Conservation (phyloP, 352 stramenopile species). For the Thraustochytrium sp. region DNA sequence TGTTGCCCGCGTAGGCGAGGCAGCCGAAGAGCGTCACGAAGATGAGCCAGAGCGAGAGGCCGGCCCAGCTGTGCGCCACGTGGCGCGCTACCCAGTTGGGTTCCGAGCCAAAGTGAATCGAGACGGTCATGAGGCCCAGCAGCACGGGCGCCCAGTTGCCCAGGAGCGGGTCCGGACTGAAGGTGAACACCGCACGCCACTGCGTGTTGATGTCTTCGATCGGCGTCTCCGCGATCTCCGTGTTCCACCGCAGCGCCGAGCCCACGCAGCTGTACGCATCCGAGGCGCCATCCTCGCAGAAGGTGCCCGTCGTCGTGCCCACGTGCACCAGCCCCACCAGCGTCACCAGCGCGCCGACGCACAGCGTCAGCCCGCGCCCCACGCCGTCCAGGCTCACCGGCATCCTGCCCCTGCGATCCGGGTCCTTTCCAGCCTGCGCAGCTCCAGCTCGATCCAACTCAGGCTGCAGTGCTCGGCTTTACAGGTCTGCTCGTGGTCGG, state of each 20-base stretch:
- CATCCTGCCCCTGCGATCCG: no score
- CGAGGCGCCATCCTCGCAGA: neutral
- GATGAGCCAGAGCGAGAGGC: neutral
- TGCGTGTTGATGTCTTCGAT: neutral
- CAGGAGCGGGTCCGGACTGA: neutral
- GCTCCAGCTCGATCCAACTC: no score
- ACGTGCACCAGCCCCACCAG: slow-evolving; percentile 11
- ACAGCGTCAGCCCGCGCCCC: neutral
- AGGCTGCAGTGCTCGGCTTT: no score
- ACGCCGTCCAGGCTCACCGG: neutral
- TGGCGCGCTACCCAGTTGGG: neutral
- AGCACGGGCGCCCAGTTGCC: neutral
- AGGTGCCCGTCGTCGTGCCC: neutral
- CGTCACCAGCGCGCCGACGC: neutral
- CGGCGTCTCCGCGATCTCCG: neutral
- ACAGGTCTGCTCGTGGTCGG: no score
- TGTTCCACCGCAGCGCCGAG: neutral
- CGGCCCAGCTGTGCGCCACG: neutral
- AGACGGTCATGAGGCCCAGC: neutral
- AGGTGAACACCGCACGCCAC: slow-evolving; percentile 11
- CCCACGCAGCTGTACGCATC: neutral
- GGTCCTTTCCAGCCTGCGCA: no score
- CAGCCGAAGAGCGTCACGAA: neutral
- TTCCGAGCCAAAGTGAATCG: neutral
- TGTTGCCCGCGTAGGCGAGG: slow-evolving; percentile 31